A percentile compares a stretch with the other conserved stretches of the same genome.
phyloP scores from a whole-genome alignment of 2,329 filamentous ascomycete genomes.

The Penicillium sp. region DNA sequence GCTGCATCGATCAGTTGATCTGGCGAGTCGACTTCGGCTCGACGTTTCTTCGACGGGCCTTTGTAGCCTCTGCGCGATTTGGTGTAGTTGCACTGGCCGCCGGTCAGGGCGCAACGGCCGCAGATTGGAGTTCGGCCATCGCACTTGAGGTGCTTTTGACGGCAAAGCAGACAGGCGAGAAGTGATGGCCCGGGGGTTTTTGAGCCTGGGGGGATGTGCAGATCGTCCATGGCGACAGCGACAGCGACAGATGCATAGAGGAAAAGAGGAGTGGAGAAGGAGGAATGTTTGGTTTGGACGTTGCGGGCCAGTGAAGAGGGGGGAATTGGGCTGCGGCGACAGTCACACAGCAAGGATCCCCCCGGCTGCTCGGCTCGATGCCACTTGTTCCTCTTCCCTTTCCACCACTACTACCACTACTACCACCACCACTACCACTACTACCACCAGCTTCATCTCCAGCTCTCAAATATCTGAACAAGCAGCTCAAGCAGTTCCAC shows the following conservation, averaged over 20 bases:
- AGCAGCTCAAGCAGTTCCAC: no score
- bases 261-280: neutral
- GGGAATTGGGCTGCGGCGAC: neutral
- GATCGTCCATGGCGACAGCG: conserved; percentile 30
- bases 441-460: neutral
- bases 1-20: conserved; percentile 52
- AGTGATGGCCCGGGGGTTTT: conserved; percentile 41
- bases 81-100: conserved; percentile 70
- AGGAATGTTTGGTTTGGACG: no score
- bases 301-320: neutral
- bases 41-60: conserved; percentile 61
- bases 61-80: conserved; percentile 77
- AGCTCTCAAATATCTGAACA: neutral
- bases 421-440: neutral
- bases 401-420: neutral
- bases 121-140: conserved; percentile 70
- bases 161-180: conserved; percentile 54
- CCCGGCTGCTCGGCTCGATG: neutral
- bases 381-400: neutral
- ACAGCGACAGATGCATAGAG: conserved; percentile 11
- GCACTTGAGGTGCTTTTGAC: conserved; percentile 73
- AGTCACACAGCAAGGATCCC: conserved; percentile 1
- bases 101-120: conserved; percentile 65
- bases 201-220: conserved; percentile 12
- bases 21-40: conserved; percentile 38